Conservation (phyloP, 2,329 filamentous ascomycete genomes). For the Colletotrichum graminicola region DNA sequence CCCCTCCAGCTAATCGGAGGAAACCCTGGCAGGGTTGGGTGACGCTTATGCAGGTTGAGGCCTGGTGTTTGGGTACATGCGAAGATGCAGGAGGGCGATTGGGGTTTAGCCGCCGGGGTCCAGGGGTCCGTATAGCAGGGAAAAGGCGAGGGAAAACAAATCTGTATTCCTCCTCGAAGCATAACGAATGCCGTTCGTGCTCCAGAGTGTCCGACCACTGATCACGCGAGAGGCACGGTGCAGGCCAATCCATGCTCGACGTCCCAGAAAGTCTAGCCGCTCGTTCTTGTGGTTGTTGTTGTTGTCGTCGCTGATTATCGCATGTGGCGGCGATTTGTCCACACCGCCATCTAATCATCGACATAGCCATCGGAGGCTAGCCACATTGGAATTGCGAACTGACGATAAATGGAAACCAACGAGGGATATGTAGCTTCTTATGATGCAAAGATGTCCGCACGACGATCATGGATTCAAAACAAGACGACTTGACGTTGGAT, state of each 20-base stretch:
- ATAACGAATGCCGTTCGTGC: slow-evolving; percentile 23
- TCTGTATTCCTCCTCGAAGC: slow-evolving; percentile 30
- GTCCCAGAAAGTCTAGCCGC: slow-evolving; percentile 30
- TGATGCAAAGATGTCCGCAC: slow-evolving; percentile 19
- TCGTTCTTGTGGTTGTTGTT: neutral
- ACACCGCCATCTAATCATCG: slow-evolving; percentile 34
- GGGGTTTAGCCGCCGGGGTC: slow-evolving; percentile 35
- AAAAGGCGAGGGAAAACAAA: slow-evolving; percentile 4
- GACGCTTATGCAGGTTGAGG: slow-evolving; percentile 42
- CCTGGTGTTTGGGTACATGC: slow-evolving; percentile 34
- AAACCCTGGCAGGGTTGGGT: slow-evolving; percentile 32
- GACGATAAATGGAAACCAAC: slow-evolving; percentile 11
- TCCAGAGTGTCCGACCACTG: slow-evolving; percentile 12
- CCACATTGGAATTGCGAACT: slow-evolving; percentile 12
- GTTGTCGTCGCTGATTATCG: slow-evolving; percentile 1
- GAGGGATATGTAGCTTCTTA: slow-evolving; percentile 19
- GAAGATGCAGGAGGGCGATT: slow-evolving; percentile 37
- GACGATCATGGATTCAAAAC: neutral
- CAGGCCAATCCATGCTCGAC: slow-evolving; percentile 32
- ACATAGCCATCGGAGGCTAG: slow-evolving; percentile 14
- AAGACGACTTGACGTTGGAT: slow-evolving; percentile 2
- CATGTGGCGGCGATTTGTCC: slow-evolving; percentile 18
- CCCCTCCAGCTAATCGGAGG: slow-evolving; percentile 33
- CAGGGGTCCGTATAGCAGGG: slow-evolving; percentile 37
- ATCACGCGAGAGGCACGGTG: slow-evolving; percentile 28